Evolutionary conservation across 2,329 filamentous ascomycete species (phyloP), one percentile per base, ranked within the genome.

Genomic region (Verruconis gallopava): DNA sequence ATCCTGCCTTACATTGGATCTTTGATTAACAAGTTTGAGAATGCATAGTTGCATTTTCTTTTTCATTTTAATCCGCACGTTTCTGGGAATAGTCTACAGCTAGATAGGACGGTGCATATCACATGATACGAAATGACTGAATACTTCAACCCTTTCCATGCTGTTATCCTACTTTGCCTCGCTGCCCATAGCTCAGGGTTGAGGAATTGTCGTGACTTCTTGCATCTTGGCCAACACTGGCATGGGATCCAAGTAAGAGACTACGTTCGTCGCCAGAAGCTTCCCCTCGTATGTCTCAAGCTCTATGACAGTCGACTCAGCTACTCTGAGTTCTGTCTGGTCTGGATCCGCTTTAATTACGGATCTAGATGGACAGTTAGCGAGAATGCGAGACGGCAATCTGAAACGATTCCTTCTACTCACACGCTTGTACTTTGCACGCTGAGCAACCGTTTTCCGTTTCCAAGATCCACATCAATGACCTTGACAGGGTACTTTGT

Each of bases 1-100:
- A 57, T 71, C 44, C 48, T 64, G 40, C 67, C 67, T 12, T 53
- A 67, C 50, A 62, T 71, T 38, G 68, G 67, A 6, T 71, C 68
- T 0, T 51, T 71, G 48, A 56, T 66, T 21, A 70, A 60, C 17
- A 63, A 60, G 46, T 63, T 68, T 43, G 47, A 50, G 14, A 51
- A 55, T 44, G 54, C 55, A 47, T 18, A 45, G 18, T n/a, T n/a
- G n/a, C n/a, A n/a, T n/a, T n/a, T n/a, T n/a, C n/a, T n/a, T n/a
- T n/a, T n/a, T n/a, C n/a, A n/a, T n/a, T n/a, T n/a, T n/a, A n/a
- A n/a, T n/a, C n/a, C n/a, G n/a, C n/a, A n/a, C n/a, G n/a, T n/a
- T n/a, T n/a, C n/a, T n/a, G n/a, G n/a, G n/a, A n/a, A n/a, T n/a
- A n/a, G n/a, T n/a, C n/a, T n/a, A n/a, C n/a, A n/a, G n/a, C n/a